Conservation (phyloP, 495 filamentous ascomycete genomes). For the Aspergillus sparsus region DNA sequence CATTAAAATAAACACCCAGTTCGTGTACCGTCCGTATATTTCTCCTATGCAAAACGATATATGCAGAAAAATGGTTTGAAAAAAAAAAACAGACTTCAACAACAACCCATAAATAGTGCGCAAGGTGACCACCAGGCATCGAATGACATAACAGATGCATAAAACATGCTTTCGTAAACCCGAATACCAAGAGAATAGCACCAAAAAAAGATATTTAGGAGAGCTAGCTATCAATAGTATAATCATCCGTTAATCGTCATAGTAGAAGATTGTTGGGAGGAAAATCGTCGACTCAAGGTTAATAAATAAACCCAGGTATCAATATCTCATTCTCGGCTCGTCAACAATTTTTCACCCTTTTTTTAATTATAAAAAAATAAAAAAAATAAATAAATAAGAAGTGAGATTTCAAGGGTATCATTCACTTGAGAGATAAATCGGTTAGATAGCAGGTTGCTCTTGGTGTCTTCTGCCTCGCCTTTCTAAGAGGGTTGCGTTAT, state of each 20-base stretch:
- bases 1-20: background rate
- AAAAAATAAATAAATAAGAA: background rate
- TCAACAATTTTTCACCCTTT: conserved; percentile 9
- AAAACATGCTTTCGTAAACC: conserved; percentile 24
- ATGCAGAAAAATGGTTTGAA: background rate
- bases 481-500: conserved; percentile 84
- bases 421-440: background rate
- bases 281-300: background rate
- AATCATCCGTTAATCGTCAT: conserved; percentile 2
- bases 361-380: background rate
- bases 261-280: background rate
- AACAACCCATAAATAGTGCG: background rate
- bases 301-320: conserved; percentile 6
- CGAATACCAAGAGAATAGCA: conserved; percentile 18
- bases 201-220: conserved; percentile 14
- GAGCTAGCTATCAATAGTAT: conserved; percentile 17
- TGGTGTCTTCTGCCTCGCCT: conserved; percentile 58
- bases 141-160: background rate
- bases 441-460: conserved; percentile 35
- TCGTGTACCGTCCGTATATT: background rate
- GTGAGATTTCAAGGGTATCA: conserved; percentile 6
- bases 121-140: background rate
- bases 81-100: background rate
- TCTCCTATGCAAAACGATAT: conserved; percentile 5
- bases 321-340: background rate